These are phyloP conservation scores for Rhodotorula babjevae DNA, from an alignment of 768 basidiomycete genomes.

Conservation along the genomic window DNA sequence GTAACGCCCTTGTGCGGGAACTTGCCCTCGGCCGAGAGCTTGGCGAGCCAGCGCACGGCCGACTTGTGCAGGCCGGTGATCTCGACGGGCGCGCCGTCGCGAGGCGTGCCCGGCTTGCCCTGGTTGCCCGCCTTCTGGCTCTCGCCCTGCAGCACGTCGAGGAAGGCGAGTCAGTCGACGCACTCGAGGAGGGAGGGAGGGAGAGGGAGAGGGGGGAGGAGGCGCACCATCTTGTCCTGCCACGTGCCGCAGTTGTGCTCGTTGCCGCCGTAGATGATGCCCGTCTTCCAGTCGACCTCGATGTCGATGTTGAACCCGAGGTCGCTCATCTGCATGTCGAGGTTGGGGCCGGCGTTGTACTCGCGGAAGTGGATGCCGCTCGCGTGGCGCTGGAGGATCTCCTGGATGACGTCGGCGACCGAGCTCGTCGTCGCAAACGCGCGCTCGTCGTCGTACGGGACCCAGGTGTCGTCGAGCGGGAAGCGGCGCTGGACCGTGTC, in stretches of 20 bases:
- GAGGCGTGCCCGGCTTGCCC: slow-evolving; percentile 89
- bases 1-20: slow-evolving; percentile 90
- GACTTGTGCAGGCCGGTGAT: slow-evolving; percentile 91
- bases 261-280: slow-evolving; percentile 82
- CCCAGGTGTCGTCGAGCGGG: slow-evolving; percentile 89
- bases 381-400: slow-evolving; percentile 89
- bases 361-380: slow-evolving; percentile 89
- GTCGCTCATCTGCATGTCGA: slow-evolving; percentile 95
- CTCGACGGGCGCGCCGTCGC: slow-evolving; percentile 93
- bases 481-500: slow-evolving; percentile 88
- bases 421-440: slow-evolving; percentile 78
- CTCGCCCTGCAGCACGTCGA: slow-evolving; percentile 56
- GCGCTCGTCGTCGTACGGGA: slow-evolving; percentile 75
- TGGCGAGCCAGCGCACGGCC: slow-evolving; percentile 79
- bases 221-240: slow-evolving; percentile 57
- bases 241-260: slow-evolving; percentile 82
- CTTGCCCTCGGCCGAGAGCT: slow-evolving; percentile 59
- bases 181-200: no score
- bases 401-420: slow-evolving; percentile 92
- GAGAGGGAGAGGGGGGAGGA: no score
- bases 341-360: slow-evolving; percentile 89
- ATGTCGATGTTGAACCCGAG: slow-evolving; percentile 91
- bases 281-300: slow-evolving; percentile 91
- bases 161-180: slow-evolving; percentile 73
- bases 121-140: slow-evolving; percentile 85